A percentile compares a stretch with the other conserved stretches of the same genome.
These are phyloP conservation scores for Cystobasidium sp. DNA, from an alignment of 1,284 basidiomycete genomes.

Conservation along the genomic window DNA sequence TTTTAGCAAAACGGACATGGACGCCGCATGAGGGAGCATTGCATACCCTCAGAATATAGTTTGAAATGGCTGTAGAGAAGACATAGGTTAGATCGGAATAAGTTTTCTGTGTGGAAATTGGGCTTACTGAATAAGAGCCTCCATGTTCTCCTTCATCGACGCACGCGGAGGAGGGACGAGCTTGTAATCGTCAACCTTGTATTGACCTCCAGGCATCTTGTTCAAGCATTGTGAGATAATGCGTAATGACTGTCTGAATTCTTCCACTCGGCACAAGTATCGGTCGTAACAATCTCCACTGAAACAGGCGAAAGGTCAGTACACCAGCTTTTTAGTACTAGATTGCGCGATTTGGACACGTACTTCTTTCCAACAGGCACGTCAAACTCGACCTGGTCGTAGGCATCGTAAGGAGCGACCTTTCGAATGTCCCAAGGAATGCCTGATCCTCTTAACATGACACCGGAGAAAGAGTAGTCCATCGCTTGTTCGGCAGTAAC, in stretches of 20 bases:
- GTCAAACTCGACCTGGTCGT: conserved; percentile 97
- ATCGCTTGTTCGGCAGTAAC: conserved; percentile 92
- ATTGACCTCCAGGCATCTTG: conserved; percentile 91
- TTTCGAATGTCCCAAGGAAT: conserved; percentile 88
- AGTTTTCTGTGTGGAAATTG: background rate
- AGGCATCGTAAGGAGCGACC: conserved; percentile 86
- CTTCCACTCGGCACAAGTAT: conserved; percentile 95
- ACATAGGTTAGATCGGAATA: conserved; percentile 50
- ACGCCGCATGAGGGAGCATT: background rate
- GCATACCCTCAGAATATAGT: conserved; percentile 51
- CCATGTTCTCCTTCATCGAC: conserved; percentile 99
- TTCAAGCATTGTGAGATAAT: conserved; percentile 93
- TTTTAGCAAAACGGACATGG: conserved; percentile 23
- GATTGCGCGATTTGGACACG: background rate
- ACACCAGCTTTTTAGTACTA: background rate
- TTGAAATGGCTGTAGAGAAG: conserved; percentile 97
- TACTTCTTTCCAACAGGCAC: conserved; percentile 87
- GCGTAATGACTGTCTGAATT: conserved; percentile 90
- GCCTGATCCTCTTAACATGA: conserved; percentile 94
- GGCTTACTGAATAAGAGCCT: conserved; percentile 43
- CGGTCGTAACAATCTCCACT: conserved; percentile 90
- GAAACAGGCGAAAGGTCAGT: conserved; percentile 2
- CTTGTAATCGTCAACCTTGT: conserved; percentile 98
- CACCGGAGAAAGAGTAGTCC: conserved; percentile 92
- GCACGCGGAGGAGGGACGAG: conserved; percentile 95